Evolutionary conservation across 2,329 filamentous ascomycete genomes (phyloP), one percentile per base, ranked within the genome.

Genomic region (Tolypocladium cylindrosporum): DNA sequence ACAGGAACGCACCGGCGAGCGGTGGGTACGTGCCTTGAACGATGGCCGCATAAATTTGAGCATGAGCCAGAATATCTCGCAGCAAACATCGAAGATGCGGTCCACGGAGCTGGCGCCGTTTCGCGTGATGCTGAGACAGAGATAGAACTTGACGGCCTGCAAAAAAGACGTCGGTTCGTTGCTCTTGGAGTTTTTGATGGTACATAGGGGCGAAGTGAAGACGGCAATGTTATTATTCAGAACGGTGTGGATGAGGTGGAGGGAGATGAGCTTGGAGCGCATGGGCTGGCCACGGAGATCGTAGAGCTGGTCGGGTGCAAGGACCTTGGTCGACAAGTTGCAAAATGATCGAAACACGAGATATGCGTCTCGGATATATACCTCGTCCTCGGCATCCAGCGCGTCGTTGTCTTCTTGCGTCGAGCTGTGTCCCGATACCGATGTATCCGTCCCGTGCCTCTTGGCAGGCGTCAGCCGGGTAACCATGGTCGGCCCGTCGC

Each of bases 21-120:
- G 19, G 7, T 7, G 16, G n/a, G 14, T 43, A 39, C 80, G 60
- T 67, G 88, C 88, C 86, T 99, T 99, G 74, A 99, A 89, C 61
- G 92, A 88, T 2, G 94, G 88, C 61, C 95, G 85, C 84, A 99
- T 89, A 66, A 91, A 88, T 71, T 95, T 96, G 50, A 97, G 76
- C 87, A 97, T 96, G 59, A 97, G 79, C 91, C 92, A 99, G 71
- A 99, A 99, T 37, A 97, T 96, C 71, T 99, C 94, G 66, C 90
- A 92, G 71, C 90, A 93, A 48, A 97, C 91, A 68, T 97, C 93
- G 67, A 97, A 99, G 0, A 99, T 91, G 63, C 84, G 84, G 62
- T 91, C 89, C 50, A 96, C 89, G 5, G 92, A 93, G 74, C 93
- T 97, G 16, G 94, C 90, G 21, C 93, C 95, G 69, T 99, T 99